A percentile compares a stretch with the other conserved stretches of the same genome.
phyloP scores from a whole-genome alignment of 2,329 filamentous ascomycete genomes.

The Microcyclospora pomicola region DNA sequence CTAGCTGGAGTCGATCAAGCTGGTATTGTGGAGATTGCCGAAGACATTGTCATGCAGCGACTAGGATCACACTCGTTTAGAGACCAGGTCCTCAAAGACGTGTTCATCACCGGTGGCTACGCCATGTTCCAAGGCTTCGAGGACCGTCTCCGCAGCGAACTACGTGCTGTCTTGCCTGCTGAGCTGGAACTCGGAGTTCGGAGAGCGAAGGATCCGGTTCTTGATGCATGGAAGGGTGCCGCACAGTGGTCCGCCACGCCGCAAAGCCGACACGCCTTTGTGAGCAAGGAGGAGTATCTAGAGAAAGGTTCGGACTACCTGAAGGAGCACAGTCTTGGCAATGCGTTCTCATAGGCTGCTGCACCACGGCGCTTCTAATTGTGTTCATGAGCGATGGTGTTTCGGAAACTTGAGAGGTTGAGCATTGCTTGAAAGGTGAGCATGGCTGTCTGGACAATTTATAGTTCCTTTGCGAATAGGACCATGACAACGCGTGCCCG shows the following conservation, averaged over 20 bases:
- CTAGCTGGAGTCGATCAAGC: conserved; percentile 97
- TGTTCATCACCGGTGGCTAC: conserved; percentile 92
- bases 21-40: conserved; percentile 80
- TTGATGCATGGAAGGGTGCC: conserved; percentile 90
- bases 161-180: conserved; percentile 58
- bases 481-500: no score
- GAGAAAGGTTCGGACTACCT: conserved; percentile 93
- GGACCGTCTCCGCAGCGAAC: conserved; percentile 58
- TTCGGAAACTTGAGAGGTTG: no score
- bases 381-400: no score
- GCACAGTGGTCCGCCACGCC: conserved; percentile 62
- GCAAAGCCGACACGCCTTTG: conserved; percentile 46
- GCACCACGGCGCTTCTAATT: no score
- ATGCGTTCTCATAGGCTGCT: conserved; percentile 18
- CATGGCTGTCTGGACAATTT: no score
- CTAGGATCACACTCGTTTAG: conserved; percentile 44
- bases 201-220: conserved; percentile 57
- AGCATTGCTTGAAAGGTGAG: no score
- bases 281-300: conserved; percentile 69
- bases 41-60: conserved; percentile 77
- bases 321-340: conserved; percentile 44
- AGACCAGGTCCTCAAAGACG: conserved; percentile 62
- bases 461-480: no score
- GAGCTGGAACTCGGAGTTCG: conserved; percentile 56
- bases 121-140: conserved; percentile 79